These are phyloP conservation scores for Pichia membranifaciens DNA, from an alignment of 805 yeast species.

Conservation along the genomic window DNA sequence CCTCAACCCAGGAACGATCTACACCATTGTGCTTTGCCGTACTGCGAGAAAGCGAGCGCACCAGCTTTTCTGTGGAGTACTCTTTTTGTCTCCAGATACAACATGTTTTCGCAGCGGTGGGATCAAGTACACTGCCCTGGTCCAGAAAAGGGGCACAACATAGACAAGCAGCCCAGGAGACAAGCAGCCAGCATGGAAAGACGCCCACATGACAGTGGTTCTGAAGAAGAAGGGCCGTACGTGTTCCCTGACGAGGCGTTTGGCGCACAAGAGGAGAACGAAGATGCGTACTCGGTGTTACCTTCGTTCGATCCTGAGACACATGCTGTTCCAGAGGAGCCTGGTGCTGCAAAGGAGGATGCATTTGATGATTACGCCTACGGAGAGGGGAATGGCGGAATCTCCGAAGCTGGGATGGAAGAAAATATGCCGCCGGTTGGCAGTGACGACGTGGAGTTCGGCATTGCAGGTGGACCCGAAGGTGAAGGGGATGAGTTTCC, in stretches of 20 bases:
- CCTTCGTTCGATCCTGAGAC: slow-evolving; percentile 9
- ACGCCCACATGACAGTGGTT: not conserved
- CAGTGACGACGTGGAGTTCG: not conserved
- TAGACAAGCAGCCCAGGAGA: too few species aligned
- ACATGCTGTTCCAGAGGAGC: not conserved
- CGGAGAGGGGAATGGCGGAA: not conserved
- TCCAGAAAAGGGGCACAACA: too few species aligned
- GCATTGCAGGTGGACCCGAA: not conserved
- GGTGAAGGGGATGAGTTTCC: slow-evolving; percentile 20
- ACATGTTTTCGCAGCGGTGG: too few species aligned
- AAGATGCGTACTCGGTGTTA: not conserved
- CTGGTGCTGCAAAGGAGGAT: not conserved
- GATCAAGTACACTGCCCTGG: too few species aligned
- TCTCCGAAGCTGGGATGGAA: not conserved
- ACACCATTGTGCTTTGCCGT: too few species aligned
- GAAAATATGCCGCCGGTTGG: too few species aligned
- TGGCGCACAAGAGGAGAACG: not conserved
- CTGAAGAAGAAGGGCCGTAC: not conserved
- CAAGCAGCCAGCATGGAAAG: not conserved
- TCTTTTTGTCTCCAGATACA: too few species aligned
- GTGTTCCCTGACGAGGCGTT: not conserved
- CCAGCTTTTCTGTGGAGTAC: too few species aligned
- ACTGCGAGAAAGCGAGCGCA: too few species aligned
- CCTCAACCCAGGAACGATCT: too few species aligned
- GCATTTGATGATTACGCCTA: not conserved